These are phyloP conservation scores for Trichoderma cornu-damae DNA, from an alignment of 2,329 filamentous ascomycete species.

Conservation along the genomic window DNA sequence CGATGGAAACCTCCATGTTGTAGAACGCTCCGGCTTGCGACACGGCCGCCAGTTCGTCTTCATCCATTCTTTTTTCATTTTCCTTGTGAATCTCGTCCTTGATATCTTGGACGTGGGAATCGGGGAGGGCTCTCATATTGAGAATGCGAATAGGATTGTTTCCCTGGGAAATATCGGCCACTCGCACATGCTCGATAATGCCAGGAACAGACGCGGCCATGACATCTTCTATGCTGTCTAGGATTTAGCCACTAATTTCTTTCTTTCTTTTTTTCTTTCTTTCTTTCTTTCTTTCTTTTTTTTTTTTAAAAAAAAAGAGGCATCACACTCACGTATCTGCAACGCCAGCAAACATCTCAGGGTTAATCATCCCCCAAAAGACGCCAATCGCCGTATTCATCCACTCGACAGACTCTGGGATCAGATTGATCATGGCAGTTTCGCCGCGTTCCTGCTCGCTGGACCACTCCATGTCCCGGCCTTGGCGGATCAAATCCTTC, in stretches of 20 bases:
- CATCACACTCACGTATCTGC: conserved; percentile 63
- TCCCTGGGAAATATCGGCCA: conserved; percentile 92
- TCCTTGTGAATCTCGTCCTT: conserved; percentile 75
- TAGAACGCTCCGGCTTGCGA: conserved; percentile 91
- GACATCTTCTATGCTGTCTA: conserved; percentile 57
- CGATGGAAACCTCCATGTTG: conserved; percentile 84
- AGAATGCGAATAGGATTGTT: conserved; percentile 85
- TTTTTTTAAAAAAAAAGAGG: too few relatives aligned
- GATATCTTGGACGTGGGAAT: conserved; percentile 72
- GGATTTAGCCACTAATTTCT: background rate
- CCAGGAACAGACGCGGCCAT: conserved; percentile 94
- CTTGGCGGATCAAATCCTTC: conserved; percentile 78
- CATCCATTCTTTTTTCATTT: conserved; percentile 75
- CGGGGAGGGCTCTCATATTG: conserved; percentile 75
- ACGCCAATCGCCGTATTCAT: conserved; percentile 84
- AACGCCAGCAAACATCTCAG: conserved; percentile 86
- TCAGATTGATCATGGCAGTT: conserved; percentile 78
- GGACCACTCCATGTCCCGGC: conserved; percentile 79
- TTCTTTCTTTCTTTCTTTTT: too few relatives aligned
- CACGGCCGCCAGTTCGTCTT: conserved; percentile 79
- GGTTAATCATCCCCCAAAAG: conserved; percentile 87
- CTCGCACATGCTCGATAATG: conserved; percentile 88
- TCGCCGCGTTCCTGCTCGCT: conserved; percentile 80
- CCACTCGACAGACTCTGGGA: conserved; percentile 93
- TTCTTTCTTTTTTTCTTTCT: too few relatives aligned